Conservation (phyloP, 1,284 basidiomycete species). For the Inonotus obliquus region DNA sequence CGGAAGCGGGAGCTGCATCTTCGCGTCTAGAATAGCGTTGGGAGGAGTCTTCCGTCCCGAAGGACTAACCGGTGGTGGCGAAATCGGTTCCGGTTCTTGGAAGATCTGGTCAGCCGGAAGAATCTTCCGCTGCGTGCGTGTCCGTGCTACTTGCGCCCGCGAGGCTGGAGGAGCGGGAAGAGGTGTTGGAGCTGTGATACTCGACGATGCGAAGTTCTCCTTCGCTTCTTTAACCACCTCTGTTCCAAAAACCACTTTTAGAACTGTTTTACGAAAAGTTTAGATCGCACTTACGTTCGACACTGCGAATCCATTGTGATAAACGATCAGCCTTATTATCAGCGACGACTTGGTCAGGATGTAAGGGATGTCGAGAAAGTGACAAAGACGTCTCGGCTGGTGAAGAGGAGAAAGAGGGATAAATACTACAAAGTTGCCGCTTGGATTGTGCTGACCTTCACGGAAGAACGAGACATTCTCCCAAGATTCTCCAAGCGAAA, state of each 20-base stretch:
- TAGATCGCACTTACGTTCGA: conserved; percentile 58
- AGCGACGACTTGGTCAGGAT: conserved; percentile 44
- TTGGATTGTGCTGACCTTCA: conserved; percentile 32
- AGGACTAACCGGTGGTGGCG: conserved; percentile 24
- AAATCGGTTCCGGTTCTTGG: conserved; percentile 35
- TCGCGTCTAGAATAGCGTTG: background rate
- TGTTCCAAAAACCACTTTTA: conserved; percentile 27
- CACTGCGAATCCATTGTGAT: conserved; percentile 71
- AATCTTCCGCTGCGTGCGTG: conserved; percentile 53
- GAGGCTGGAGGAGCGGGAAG: conserved; percentile 57
- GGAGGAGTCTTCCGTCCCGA: conserved; percentile 14
- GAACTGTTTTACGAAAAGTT: background rate
- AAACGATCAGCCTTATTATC: conserved; percentile 61
- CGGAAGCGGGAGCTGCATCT: conserved; percentile 16
- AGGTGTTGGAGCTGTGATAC: conserved; percentile 44
- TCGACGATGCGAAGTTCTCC: conserved; percentile 59
- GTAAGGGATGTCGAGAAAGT: conserved; percentile 44
- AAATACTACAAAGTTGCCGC: conserved; percentile 13
- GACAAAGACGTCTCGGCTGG: conserved; percentile 45
- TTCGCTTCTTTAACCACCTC: conserved; percentile 74
- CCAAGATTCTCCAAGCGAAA: conserved; percentile 40
- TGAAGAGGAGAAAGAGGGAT: background rate
- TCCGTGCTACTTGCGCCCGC: conserved; percentile 39
- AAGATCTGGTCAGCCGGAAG: conserved; percentile 72
- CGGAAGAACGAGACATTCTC: conserved; percentile 41